Conservation (phyloP, 768 basidiomycete genomes). For the Boletus rubropictus region DNA sequence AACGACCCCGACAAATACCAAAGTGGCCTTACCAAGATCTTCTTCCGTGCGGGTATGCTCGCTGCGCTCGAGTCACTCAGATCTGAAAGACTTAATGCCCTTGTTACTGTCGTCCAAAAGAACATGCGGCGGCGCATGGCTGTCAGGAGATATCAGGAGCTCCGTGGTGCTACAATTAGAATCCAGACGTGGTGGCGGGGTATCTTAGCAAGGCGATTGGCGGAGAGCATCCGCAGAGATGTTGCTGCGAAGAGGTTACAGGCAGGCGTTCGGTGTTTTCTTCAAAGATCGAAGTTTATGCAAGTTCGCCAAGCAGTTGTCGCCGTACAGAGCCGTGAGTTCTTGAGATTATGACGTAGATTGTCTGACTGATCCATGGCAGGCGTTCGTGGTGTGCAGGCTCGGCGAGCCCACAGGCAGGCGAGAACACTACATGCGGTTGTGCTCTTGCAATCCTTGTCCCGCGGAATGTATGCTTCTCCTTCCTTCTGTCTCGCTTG, state of each 20-base stretch:
- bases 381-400: slow-evolving; percentile 74
- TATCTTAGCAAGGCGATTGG: slow-evolving; percentile 68
- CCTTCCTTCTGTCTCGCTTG: not conserved
- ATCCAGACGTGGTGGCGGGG: slow-evolving; percentile 96
- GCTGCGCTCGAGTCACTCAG: slow-evolving; percentile 90
- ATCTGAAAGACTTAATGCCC: slow-evolving; percentile 76
- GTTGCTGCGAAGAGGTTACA: slow-evolving; percentile 76
- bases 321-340: slow-evolving; percentile 82
- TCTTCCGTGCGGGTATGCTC: slow-evolving; percentile 99
- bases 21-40: slow-evolving; percentile 94
- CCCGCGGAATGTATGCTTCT: slow-evolving; percentile 80
- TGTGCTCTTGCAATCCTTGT: slow-evolving; percentile 68
- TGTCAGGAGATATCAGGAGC: slow-evolving; percentile 66
- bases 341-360: not conserved
- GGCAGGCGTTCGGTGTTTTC: slow-evolving; percentile 58
- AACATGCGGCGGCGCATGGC: slow-evolving; percentile 88
- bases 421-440: slow-evolving; percentile 58
- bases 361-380: slow-evolving; percentile 5
- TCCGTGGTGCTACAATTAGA: slow-evolving; percentile 69
- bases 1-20: slow-evolving; percentile 96
- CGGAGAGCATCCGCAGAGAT: slow-evolving; percentile 65
- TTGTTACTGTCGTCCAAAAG: slow-evolving; percentile 97
- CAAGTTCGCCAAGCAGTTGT: slow-evolving; percentile 57
- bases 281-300: slow-evolving; percentile 68
- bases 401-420: slow-evolving; percentile 55